These are phyloP conservation scores for Ichthyophthirius multifiliis DNA, from an alignment of 169 alveolate species.

Conservation along the genomic window DNA sequence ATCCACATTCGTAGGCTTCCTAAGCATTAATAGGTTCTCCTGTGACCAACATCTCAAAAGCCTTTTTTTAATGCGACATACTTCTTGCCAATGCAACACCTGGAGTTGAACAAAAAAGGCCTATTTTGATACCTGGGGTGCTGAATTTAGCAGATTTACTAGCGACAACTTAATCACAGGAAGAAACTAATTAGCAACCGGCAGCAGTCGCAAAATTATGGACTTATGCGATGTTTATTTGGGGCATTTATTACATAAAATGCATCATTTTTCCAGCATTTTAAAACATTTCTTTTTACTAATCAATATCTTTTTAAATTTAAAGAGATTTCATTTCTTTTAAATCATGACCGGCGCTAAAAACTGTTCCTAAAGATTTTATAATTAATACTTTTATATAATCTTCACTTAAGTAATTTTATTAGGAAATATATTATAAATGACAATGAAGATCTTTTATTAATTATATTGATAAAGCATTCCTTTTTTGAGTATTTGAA, in stretches of 20 bases:
- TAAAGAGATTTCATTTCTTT: not conserved
- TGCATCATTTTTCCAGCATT: not conserved
- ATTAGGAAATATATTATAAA: not conserved
- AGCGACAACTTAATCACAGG: conserved; percentile 5
- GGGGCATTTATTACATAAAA: not conserved
- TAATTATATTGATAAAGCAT: not conserved
- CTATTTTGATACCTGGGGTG: conserved; percentile 15
- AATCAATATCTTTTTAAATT: not conserved
- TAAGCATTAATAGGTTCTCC: conserved; percentile 9
- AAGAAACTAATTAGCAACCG: not conserved
- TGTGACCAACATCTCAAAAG: conserved; percentile 5
- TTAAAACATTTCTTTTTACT: not conserved
- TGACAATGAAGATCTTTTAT: not conserved
- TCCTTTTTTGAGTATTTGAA: conserved; percentile 8
- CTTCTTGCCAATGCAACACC: conserved; percentile 6
- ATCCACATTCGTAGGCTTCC: conserved; percentile 6
- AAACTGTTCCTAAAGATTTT: conserved; percentile 3
- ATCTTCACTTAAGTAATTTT: not conserved
- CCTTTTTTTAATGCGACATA: not conserved
- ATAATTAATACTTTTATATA: not conserved
- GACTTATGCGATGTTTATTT: not conserved
- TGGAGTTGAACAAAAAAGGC: conserved; percentile 12
- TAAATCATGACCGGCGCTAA: conserved; percentile 16
- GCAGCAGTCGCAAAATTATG: conserved; percentile 19
- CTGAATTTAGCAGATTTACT: not conserved